phyloP scores from a whole-genome alignment of 2,329 filamentous ascomycete genomes.

The Pseudogymnoascus sp. region DNA sequence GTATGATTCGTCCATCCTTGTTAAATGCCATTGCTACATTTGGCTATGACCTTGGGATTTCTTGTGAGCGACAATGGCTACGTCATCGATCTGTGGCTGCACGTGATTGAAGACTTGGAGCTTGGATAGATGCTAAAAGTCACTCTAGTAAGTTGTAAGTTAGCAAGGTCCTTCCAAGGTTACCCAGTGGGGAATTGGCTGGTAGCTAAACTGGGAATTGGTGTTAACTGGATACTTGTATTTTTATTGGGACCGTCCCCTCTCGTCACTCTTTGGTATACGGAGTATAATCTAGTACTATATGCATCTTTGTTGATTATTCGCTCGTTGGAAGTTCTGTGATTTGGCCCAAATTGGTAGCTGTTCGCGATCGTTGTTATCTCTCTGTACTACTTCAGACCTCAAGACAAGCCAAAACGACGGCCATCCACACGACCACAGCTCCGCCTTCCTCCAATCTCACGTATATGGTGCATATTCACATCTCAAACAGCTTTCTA shows the following conservation, averaged over 20 bases:
- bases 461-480: slow-evolving; percentile 2
- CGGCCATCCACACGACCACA: neutral
- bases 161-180: slow-evolving; percentile 8
- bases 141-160: neutral
- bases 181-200: neutral
- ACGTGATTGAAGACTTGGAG: neutral
- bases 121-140: slow-evolving; percentile 1
- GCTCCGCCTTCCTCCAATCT: neutral
- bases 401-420: neutral
- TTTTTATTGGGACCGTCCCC: neutral
- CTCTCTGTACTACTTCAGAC: neutral
- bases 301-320: neutral
- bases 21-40: neutral
- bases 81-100: neutral
- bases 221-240: neutral
- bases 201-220: slow-evolving; percentile 1
- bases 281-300: neutral
- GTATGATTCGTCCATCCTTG: slow-evolving; percentile 7
- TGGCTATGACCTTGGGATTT: neutral
- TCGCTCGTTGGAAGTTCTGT: neutral
- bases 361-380: neutral
- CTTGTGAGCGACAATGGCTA: neutral
- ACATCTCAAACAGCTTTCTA: neutral
- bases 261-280: neutral
- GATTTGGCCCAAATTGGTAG: neutral